Conservation (phyloP, 140 eudicot species). For the Bidens hawaiensis region DNA sequence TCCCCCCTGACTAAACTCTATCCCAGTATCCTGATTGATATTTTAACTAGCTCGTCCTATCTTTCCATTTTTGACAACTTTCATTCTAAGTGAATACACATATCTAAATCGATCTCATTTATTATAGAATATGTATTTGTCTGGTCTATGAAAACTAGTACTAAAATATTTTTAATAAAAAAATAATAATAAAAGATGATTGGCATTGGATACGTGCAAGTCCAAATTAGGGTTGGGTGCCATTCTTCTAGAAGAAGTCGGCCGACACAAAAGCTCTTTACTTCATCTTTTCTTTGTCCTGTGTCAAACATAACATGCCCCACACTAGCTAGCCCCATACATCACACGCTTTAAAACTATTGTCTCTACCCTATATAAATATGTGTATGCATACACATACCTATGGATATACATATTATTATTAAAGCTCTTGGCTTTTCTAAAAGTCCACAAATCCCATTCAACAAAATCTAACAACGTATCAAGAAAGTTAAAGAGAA, state of each 20-base stretch:
- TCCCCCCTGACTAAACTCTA: too few relatives aligned
- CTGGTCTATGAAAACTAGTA: background rate
- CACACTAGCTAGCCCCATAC: too few relatives aligned
- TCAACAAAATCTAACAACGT: background rate
- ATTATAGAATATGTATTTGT: background rate
- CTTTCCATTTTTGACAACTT: background rate
- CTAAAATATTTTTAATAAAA: too few relatives aligned
- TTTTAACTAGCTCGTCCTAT: too few relatives aligned
- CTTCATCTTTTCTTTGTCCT: background rate
- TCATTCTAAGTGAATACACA: too few relatives aligned
- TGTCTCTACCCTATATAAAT: background rate
- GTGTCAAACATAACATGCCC: background rate
- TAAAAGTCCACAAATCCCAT: background rate
- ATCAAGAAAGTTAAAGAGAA: conserved; percentile 9
- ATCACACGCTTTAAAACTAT: conserved; percentile 6
- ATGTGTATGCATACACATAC: background rate
- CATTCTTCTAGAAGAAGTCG: conserved; percentile 29
- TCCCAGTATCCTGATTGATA: too few relatives aligned
- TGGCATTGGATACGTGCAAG: conserved; percentile 24
- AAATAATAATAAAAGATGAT: background rate
- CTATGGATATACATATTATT: background rate
- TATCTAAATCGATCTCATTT: background rate
- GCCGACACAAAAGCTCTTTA: background rate
- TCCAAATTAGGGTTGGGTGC: conserved; percentile 10
- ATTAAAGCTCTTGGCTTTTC: background rate